Base-by-base conservation (phyloP, 202 grass and related monocot species). In the Schoenoplectus triqueter region DNA sequence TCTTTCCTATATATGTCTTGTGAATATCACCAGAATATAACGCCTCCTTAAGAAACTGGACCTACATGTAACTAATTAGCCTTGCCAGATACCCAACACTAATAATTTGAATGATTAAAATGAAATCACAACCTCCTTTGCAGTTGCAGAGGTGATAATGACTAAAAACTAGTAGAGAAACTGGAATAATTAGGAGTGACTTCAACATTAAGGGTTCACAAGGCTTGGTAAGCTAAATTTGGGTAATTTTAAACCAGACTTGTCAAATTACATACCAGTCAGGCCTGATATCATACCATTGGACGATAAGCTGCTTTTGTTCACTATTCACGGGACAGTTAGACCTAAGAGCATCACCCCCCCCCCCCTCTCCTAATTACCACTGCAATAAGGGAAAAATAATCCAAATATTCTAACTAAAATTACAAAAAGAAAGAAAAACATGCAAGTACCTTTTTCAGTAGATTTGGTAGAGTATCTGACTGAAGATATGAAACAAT, bases 41-140 rank as follows among this genome's bases (percentile, higher is more conserved):
- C 54, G 88, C 80, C 80, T 87, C 86, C 82, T 83, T 93, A 80
- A 98, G 75, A 87, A 92, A 92, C 84, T 82, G 88, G 64, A 92
- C 93, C 95, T 98, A 80, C 63, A 87, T 64, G 54, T 68, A 54
- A 90, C 86, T 41, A 90, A 78, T 87, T 86, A 92, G 65, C 40
- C 81, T 88, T 62, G 61, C 10, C 66, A 61, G 10, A 40, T 49
- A 84, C 39, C 47, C 11, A 22, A 19, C 1, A 39, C 18, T 17
- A 45, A 69, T 81, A 20, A 59, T 63, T 71, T 64, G 1, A 57
- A 10, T 40, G 14, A 70, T 52, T 40, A 13, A 69, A 21, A 55
- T 42, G 40, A 57, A 55, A 52, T 13, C 52, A 56, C 20, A 56
- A 70, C 10, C 6, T 4, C 18, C 31, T 31, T 31, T 31, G 31